A percentile compares a stretch with the other conserved stretches of the same genome.
Evolutionary conservation across 208 protist species (phyloP).

Genomic region (Acanthamoeba culbertsoni): DNA sequence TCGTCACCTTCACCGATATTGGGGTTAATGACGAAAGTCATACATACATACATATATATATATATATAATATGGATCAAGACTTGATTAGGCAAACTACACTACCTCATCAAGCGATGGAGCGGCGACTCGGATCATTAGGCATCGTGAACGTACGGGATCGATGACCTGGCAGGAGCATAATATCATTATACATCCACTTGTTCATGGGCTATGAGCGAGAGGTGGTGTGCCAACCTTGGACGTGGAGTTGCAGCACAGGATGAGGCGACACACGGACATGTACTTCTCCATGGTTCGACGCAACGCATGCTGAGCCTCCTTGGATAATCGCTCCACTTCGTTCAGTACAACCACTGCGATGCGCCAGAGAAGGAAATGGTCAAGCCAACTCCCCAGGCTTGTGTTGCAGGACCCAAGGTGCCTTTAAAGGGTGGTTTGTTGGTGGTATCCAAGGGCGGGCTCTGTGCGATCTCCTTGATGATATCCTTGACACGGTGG

Average conservation of each 20-base stretch:
- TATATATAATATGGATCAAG: background rate
- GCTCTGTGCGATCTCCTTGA: constrained; percentile 98
- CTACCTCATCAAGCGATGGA: constrained; percentile 91
- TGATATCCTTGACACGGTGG: constrained; percentile 91
- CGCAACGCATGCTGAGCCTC: constrained; percentile 98
- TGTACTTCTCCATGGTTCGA: constrained; percentile 99
- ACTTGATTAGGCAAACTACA: background rate
- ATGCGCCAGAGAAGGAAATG: background rate
- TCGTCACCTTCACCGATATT: constrained; percentile 30
- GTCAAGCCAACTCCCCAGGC: background rate
- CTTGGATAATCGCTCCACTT: constrained; percentile 95
- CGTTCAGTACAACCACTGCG: constrained; percentile 95
- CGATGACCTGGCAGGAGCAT: constrained; percentile 73
- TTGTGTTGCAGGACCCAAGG: constrained; percentile 52
- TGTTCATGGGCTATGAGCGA: background rate
- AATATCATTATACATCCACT: background rate
- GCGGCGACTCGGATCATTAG: constrained; percentile 95
- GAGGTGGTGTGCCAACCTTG: constrained; percentile 71
- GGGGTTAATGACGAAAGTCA: background rate
- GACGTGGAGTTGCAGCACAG: constrained; percentile 92
- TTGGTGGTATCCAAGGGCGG: constrained; percentile 82
- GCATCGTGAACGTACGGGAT: constrained; percentile 97
- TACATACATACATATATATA: background rate
- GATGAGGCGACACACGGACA: constrained; percentile 95
- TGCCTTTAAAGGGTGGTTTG: constrained; percentile 75